phyloP scores from a whole-genome alignment of 441 rosid genomes.

The Mallotus japonicus region DNA sequence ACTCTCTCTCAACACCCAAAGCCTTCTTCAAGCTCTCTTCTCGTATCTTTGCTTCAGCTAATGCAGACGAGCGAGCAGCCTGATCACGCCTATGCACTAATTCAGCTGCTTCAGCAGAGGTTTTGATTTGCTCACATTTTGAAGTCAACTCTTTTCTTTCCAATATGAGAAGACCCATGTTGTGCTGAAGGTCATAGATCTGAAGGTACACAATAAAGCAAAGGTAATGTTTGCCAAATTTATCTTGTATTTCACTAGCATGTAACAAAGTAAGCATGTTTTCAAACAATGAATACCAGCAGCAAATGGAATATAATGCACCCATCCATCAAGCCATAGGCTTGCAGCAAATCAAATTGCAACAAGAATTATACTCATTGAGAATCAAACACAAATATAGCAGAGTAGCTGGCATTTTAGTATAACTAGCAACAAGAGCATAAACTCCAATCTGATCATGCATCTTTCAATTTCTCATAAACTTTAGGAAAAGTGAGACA shows the following conservation, averaged over 20 bases:
- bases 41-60: conserved; percentile 70
- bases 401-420: neutral
- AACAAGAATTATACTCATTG: neutral
- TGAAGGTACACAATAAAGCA: conserved; percentile 24
- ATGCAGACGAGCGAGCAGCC: conserved; percentile 60
- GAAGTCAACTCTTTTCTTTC: conserved; percentile 63
- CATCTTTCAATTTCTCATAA: neutral
- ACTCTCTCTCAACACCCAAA: conserved; percentile 77
- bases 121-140: conserved; percentile 59
- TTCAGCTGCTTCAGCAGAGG: conserved; percentile 66
- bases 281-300: neutral
- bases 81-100: conserved; percentile 51
- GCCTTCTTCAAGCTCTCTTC: conserved; percentile 85
- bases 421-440: neutral
- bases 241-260: neutral
- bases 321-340: neutral
- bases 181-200: conserved; percentile 90
- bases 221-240: conserved; percentile 2
- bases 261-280: neutral
- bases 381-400: conserved; percentile 2
- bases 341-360: neutral
- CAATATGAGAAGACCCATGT: conserved; percentile 89
- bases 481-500: neutral
- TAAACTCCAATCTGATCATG: neutral
- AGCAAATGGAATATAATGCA: neutral